A percentile compares a stretch with the other conserved stretches of the same genome.
Conservation (phyloP, 1,284 basidiomycete species). For the Naganishia sp. region DNA sequence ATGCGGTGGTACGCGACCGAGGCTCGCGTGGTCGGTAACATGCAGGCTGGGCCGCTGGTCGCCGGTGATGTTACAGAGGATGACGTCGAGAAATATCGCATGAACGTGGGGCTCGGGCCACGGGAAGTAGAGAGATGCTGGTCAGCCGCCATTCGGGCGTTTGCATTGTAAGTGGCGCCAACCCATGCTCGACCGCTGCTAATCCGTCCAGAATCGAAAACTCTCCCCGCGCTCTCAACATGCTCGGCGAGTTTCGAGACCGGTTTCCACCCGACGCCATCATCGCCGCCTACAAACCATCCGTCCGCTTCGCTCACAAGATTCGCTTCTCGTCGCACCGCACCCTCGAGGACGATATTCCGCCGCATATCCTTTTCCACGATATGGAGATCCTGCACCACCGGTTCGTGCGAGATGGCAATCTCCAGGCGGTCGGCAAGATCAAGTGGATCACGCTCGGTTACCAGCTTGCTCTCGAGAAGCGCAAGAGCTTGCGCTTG, state of each 20-base stretch:
- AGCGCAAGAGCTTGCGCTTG: conserved; percentile 42
- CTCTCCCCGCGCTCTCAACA: conserved; percentile 34
- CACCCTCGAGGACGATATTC: conserved; percentile 47
- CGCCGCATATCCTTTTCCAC: conserved; percentile 49
- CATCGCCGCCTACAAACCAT: conserved; percentile 37
- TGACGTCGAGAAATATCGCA: conserved; percentile 1
- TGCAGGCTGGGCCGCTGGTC: not conserved
- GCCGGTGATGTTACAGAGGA: not conserved
- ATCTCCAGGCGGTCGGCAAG: conserved; percentile 38
- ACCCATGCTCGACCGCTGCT: not conserved
- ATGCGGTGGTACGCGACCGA: conserved; percentile 26
- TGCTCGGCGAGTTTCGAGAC: conserved; percentile 42
- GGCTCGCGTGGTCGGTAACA: not conserved
- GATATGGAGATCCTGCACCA: conserved; percentile 51
- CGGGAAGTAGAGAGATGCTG: conserved; percentile 48
- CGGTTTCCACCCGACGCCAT: conserved; percentile 45
- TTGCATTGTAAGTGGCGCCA: conserved; percentile 37
- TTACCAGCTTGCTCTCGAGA: conserved; percentile 43
- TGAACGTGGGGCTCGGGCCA: conserved; percentile 42
- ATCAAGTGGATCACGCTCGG: conserved; percentile 42
- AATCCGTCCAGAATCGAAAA: conserved; percentile 25
- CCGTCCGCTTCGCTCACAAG: conserved; percentile 35
- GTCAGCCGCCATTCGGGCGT: conserved; percentile 43
- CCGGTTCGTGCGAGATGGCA: conserved; percentile 43
- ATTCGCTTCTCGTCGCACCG: conserved; percentile 42